Evolutionary conservation across 495 filamentous ascomycete species (phyloP), one percentile per base, ranked within the genome.

Genomic region (Daldinia decipiens): DNA sequence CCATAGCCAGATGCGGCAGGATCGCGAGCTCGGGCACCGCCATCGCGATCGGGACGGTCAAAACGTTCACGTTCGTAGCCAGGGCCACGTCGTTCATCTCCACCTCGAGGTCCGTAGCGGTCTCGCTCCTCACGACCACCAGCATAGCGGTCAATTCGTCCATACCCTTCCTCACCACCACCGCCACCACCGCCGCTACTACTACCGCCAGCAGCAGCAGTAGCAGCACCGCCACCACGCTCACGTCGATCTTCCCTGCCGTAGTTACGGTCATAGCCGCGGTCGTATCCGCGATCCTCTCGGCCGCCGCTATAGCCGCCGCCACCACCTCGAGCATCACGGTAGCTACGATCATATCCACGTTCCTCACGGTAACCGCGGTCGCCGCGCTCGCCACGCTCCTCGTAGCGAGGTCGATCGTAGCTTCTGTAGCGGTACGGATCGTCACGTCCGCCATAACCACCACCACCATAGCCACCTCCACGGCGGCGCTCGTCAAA

Each of bases 221-320:
- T 7, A 2, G 77, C 76, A 56, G 75, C 38, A 36, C n/a, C 87
- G 85, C n/a, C 88, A 76, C 78, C 83, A 59, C 83, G 82, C 19
- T 82, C 82, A 53, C 87, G 85, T 68, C 89, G 88, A 40, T 86
- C 87, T 72, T 84, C 77, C 74, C 91, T 89, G 73, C 89, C 87
- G 70, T 89, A 86, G 21, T 86, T 82, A 47, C 87, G 85, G 62
- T 84, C 83, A 58, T 84, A 81, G 57, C 34, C 12, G 34, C 86
- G 86, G 31, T 82, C 83, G 67, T 90, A 91, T 15, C 62, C 70
- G 19, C 74, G 73, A n/a, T 75, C 75, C 19, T 75, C 75, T 69
- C 75, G 62, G 19, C 74, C 63, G 21, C 70, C 70, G 13, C 72
- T 63, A 68, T 81, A 79, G 52, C 86, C 85, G 51, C 86, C 85